A percentile compares a stretch with the other conserved stretches of the same genome.
phyloP scores from a whole-genome alignment of 2,329 filamentous ascomycete species.

The Fusarium camptoceras region DNA sequence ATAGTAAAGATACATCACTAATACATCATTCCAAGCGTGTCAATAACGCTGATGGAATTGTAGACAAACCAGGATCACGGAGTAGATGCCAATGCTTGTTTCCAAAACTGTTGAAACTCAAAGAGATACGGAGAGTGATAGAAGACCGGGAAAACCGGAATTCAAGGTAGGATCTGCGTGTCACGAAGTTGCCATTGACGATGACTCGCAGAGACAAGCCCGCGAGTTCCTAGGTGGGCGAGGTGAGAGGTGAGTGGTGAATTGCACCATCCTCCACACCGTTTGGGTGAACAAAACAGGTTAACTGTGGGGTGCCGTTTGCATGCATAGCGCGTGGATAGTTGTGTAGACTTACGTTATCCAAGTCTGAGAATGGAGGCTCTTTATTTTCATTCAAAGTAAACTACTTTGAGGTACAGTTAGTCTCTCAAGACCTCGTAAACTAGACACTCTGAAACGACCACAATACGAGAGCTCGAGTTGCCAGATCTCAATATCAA shows the following conservation, averaged over 20 bases:
- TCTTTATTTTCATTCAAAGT: slow-evolving; percentile 25
- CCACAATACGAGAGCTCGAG: neutral
- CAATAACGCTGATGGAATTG: neutral
- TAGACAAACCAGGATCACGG: neutral
- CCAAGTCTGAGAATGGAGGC: slow-evolving; percentile 27
- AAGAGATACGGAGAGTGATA: slow-evolving; percentile 4
- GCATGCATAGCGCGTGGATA: slow-evolving; percentile 34
- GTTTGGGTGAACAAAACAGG: slow-evolving; percentile 34
- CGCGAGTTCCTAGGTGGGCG: slow-evolving; percentile 19
- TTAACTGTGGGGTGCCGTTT: slow-evolving; percentile 34
- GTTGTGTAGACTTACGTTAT: slow-evolving; percentile 41
- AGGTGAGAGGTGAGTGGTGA: slow-evolving; percentile 34
- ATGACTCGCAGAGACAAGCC: slow-evolving; percentile 45
- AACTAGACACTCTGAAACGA: neutral
- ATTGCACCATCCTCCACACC: slow-evolving; percentile 39
- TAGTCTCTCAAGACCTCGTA: neutral
- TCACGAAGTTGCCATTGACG: slow-evolving; percentile 40
- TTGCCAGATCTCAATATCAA: slow-evolving; percentile 4
- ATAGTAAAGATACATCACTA: slow-evolving; percentile 21
- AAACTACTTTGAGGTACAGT: slow-evolving; percentile 2
- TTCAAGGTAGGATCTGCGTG: slow-evolving; percentile 43
- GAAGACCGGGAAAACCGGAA: slow-evolving; percentile 33
- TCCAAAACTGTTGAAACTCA: slow-evolving; percentile 4
- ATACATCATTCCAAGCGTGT: slow-evolving; percentile 26
- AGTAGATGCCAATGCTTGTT: slow-evolving; percentile 1